A percentile compares a stretch with the other conserved stretches of the same genome.
Evolutionary conservation across 2,329 filamentous ascomycete species (phyloP).

Genomic region (Ploettnerulaceae sp.): DNA sequence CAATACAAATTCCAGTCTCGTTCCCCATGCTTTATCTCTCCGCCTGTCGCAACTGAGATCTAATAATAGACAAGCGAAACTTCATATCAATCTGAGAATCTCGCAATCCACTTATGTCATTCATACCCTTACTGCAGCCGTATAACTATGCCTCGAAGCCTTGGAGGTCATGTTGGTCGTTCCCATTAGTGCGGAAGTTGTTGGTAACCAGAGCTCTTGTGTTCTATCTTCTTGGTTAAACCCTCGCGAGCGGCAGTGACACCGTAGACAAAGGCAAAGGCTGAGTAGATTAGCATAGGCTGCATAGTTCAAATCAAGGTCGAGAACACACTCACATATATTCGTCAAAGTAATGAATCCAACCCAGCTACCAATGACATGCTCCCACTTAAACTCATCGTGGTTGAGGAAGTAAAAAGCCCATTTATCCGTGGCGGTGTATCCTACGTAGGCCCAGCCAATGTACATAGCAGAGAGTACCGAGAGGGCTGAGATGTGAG

Average conservation of each 20-base stretch:
- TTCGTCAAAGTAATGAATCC: conserved; percentile 21
- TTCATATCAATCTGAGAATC: no score
- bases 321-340: conserved; percentile 21
- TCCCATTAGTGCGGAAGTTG: conserved; percentile 14
- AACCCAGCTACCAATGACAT: conserved; percentile 22
- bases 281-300: background rate
- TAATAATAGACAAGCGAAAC: no score
- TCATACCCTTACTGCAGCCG: no score
- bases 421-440: conserved; percentile 27
- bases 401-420: conserved; percentile 33
- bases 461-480: conserved; percentile 27
- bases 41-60: no score
- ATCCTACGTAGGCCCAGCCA: conserved; percentile 31
- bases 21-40: no score
- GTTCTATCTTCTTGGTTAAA: conserved; percentile 11
- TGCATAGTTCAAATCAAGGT: no score
- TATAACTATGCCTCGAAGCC: no score
- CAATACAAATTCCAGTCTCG: no score
- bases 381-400: conserved; percentile 26
- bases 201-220: conserved; percentile 15
- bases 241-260: conserved; percentile 12
- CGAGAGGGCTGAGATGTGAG: conserved; percentile 25
- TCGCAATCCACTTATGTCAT: no score
- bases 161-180: no score
- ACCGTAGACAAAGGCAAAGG: conserved; percentile 10